phyloP scores from a whole-genome alignment of 495 filamentous ascomycete species.

The Geoglossum glabrum region DNA sequence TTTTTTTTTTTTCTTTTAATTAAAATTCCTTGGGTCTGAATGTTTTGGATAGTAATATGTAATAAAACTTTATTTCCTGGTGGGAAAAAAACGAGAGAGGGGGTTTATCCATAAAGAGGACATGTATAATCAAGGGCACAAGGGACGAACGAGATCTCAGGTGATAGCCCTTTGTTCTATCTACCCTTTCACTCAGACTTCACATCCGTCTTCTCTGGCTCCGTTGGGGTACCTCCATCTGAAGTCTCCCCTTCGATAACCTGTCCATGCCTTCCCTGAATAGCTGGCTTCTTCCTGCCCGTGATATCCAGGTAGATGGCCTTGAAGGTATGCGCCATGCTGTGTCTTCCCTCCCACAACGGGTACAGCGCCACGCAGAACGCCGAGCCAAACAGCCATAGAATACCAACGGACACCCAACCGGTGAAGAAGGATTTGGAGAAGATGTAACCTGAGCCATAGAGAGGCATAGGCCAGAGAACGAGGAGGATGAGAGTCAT shows the following conservation, averaged over 20 bases:
- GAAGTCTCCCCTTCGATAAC: not conserved
- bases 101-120: too few species aligned
- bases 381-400: conserved; percentile 67
- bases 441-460: conserved; percentile 72
- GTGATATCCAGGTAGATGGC: conserved; percentile 33
- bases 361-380: conserved; percentile 58
- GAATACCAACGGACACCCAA: conserved; percentile 68
- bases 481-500: conserved; percentile 63
- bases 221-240: not conserved
- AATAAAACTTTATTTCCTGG: too few species aligned
- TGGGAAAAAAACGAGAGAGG: too few species aligned
- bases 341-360: conserved; percentile 57
- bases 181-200: not conserved
- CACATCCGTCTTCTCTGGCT: not conserved
- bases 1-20: too few species aligned
- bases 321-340: conserved; percentile 21
- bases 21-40: too few species aligned
- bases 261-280: not conserved
- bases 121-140: not conserved
- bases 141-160: not conserved
- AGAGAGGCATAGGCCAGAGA: conserved; percentile 93
- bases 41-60: too few species aligned
- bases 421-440: conserved; percentile 83
- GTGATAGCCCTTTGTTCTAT: not conserved
- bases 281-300: conserved; percentile 27